Base-by-base conservation (phyloP, 164 flowering plant species). In the Annona squamosa region DNA sequence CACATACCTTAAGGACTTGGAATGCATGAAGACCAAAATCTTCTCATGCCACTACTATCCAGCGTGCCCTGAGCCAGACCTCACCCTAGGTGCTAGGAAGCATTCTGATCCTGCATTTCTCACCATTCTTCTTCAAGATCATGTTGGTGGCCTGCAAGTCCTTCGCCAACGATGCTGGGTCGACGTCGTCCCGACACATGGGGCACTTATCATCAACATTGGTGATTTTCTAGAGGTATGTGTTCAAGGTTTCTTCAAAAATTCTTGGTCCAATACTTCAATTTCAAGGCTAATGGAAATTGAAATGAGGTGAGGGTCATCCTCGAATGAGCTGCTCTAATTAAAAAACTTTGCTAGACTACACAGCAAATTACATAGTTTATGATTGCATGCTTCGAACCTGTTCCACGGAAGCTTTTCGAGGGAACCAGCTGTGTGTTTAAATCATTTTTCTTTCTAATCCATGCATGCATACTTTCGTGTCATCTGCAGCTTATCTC, bases 51-150 rank as follows among this genome's bases (percentile, higher is more conserved):
- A 80, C 19, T 80, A 80, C 71, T 78, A 76, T 65, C 85, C 85
- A 6, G 62, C 78, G n/a, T 80, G 83, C 75, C 81, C 79, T 0
- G 75, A 76, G 75, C 81, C 83, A 44, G 69, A 81, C 1, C 19
- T 75, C 17, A 81, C 77, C 12, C 1, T 72, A 2, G 83, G 81
- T 6, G n/a, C 57, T 5, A 59, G 10, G 71, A 77, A 77, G 72
- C 88, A 86, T 46, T 6, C 84, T 0, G 83, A 82, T 46, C 65
- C 81, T 2, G 43, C 1, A 3, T 79, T 83, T 77, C 44, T 83
- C 42, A 75, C 81, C 18, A 37, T 82, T 52, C 77, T 80, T 52
- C 67, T 80, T 17, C 83, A 82, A 74, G 77, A 78, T 48, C 43
- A 71, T 2, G 71, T 76, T 26, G 78, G 75, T 46, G 83, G 85